Evolutionary conservation across 768 basidiomycete genomes (phyloP), one percentile per base, ranked within the genome.

Genomic region (Lactarius quietus): DNA sequence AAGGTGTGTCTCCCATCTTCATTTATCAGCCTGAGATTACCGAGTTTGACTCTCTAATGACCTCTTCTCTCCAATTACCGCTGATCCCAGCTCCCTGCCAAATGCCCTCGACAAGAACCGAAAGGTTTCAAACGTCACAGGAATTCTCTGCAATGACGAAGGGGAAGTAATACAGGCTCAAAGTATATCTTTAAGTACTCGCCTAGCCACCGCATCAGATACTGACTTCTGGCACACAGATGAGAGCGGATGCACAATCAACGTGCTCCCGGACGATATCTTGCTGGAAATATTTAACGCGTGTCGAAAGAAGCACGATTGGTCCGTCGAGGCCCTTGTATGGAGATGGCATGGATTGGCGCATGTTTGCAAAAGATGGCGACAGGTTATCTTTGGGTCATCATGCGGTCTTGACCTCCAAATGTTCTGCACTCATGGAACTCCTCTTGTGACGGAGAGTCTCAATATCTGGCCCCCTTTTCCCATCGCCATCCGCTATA

Each of bases 381-480:
- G 61, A 29, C 10, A 48, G 1, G 6, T 62, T 3, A 29, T 62
- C n/a, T 36, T 56, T 35, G 29, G 2, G 8, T 62, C 54, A 20
- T 33, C 61, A 10, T 17, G 17, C 28, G 33, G 61, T 35, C 61
- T 56, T 12, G 61, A 62, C 14, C 17, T 62, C 33, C 33, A 43
- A 18, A 41, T 62, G 9, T 26, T 36, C 18, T 57, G 61, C 23
- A 62, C 43, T 28, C 9, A 62, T 15, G 33, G 61, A 20, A 62
- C 41, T 3, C 61, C 54, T n/a, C n/a, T n/a, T 10, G 61, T 48
- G 54, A 62, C 33, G 41, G 45, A 35, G 43, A 15, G 5, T 3
- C 35, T 41, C 52, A 8, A 18, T 41, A 54, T 7, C 28, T 61
- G 60, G 60, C 52, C 60, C 8, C 18, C 38, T 26, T 41, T 61